Evolutionary conservation across 1,284 basidiomycete genomes (phyloP), one percentile per base, ranked within the genome.

Genomic region (Moesziomyces aphidis): DNA sequence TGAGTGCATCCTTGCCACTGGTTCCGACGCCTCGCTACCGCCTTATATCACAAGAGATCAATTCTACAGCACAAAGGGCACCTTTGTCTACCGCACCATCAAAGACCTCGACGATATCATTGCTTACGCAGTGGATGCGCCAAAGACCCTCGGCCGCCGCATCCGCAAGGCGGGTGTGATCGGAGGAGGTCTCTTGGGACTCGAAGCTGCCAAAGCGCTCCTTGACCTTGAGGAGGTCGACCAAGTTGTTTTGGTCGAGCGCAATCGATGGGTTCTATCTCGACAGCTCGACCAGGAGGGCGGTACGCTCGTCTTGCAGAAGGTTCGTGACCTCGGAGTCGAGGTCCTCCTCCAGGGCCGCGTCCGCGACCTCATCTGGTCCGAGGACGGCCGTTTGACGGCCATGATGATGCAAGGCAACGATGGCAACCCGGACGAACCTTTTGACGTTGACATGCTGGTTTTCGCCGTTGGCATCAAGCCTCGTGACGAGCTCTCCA

Each of bases 1-100:
- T 77, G 87, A 88, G 51, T 81, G 79, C 60, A 73, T 85, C 53
- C 84, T 93, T 31, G 90, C 91, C 1, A 92, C 91, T 0, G 91
- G 91, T 3, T 92, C 91, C 0, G 87, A 88, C 31, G 91, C 91
- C 1, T 87, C 88, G 1, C 85, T 92, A n/a, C 91, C 91, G 0
- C 86, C 89, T 0, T 92, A 91, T 77, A 85, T 89, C 42, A 86
- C 88, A 5, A 81, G 85, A 0, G 85, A 87, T 7, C 78, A 86
- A 15, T 86, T 86, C 46, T 84, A 80, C n/a, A 85, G 80, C 13
- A 87, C 78, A 78, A 86, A 77, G 88, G 87, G 91, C 6, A 86
- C 91, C 2, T 93, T 92, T 60, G 90, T 91, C 0, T 93, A 93
- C 79, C 89, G 91, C 44, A 91, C 89, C 69, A 89, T 93, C 61